phyloP scores from a whole-genome alignment of 129 eudicot genomes.

The Escallonia herrerae region DNA sequence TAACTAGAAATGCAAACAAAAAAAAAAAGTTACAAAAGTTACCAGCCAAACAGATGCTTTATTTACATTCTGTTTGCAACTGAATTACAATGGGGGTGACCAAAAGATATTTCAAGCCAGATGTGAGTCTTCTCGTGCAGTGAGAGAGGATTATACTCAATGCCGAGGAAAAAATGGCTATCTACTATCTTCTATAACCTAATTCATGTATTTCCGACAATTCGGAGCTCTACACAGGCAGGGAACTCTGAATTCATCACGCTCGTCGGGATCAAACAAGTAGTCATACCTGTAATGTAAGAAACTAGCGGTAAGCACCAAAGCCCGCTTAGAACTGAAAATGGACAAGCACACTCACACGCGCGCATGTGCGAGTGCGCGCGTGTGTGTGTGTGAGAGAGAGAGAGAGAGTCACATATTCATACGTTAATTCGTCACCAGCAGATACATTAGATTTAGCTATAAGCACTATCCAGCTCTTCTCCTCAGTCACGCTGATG shows the following conservation, averaged over 20 bases:
- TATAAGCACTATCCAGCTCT: conserved; percentile 73
- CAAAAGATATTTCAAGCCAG: neutral
- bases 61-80: conserved; percentile 11
- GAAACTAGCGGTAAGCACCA: neutral
- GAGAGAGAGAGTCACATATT: neutral
- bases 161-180: neutral
- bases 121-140: neutral
- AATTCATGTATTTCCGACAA: conserved; percentile 77
- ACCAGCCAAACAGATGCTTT: conserved; percentile 3
- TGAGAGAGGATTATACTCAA: neutral
- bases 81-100: neutral
- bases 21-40: neutral
- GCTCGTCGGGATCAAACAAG: conserved; percentile 78
- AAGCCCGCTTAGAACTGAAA: neutral
- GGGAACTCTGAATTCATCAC: conserved; percentile 72
- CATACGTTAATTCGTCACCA: conserved; percentile 85
- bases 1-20: too few species aligned
- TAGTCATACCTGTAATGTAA: conserved; percentile 68
- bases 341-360: neutral
- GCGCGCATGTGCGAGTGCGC: too few species aligned
- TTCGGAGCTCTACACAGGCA: conserved; percentile 74
- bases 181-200: conserved; percentile 5
- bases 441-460: conserved; percentile 71
- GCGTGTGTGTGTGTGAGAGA: neutral
- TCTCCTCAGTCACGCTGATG: conserved; percentile 58